phyloP scores from a whole-genome alignment of 352 stramenopile species.

The Phytopythium boreale region DNA sequence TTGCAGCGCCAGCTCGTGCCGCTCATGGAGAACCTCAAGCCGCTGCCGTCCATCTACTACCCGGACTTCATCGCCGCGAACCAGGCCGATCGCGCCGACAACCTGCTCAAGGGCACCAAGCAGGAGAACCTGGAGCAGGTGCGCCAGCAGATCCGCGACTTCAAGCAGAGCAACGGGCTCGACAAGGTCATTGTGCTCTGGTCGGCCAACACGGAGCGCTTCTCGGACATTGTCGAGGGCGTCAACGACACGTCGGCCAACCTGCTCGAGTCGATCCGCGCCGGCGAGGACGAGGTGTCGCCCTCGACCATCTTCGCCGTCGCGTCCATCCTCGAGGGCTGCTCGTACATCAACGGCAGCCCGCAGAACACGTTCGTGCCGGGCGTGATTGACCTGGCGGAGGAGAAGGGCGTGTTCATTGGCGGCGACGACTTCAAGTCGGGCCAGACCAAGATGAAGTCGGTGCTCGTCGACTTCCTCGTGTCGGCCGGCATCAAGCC shows the following conservation, averaged over 20 bases:
- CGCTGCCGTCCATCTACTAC: conserved; percentile 98
- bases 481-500: conserved; percentile 99
- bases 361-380: conserved; percentile 99
- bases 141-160: conserved; percentile 94
- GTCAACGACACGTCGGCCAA: conserved; percentile 98
- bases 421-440: conserved; percentile 99
- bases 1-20: conserved; percentile 97
- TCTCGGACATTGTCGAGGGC: conserved; percentile 95
- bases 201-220: conserved; percentile 99
- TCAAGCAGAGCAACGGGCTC: conserved; percentile 93
- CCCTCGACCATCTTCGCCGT: conserved; percentile 98
- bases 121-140: conserved; percentile 95
- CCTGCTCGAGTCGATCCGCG: conserved; percentile 95
- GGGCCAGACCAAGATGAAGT: conserved; percentile 91
- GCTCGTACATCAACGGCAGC: conserved; percentile 98
- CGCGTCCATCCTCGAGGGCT: conserved; percentile 97
- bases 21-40: conserved; percentile 96
- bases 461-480: conserved; percentile 20
- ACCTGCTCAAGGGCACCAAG: conserved; percentile 96
- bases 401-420: conserved; percentile 96
- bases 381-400: conserved; percentile 94
- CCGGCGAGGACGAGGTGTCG: conserved; percentile 92
- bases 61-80: conserved; percentile 99
- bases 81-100: conserved; percentile 97
- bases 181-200: conserved; percentile 99